These are phyloP conservation scores for Microcyclospora pomicola DNA, from an alignment of 2,329 filamentous ascomycete genomes.

Conservation along the genomic window DNA sequence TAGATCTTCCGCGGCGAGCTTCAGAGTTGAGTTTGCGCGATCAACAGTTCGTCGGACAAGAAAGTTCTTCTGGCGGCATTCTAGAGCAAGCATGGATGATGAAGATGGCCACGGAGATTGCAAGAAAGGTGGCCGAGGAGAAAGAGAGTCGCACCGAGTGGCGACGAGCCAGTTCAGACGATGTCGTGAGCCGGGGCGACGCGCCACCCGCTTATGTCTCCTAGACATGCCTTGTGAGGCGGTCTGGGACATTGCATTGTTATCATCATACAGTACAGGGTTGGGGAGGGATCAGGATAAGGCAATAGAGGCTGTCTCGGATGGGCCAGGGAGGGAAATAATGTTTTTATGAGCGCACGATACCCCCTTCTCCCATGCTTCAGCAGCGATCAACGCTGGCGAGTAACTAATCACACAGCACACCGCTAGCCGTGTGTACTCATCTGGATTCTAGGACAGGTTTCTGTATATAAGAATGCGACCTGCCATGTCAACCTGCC, in stretches of 20 bases:
- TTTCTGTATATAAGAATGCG: too few species aligned
- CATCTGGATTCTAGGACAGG: too few species aligned
- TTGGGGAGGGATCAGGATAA: too few species aligned
- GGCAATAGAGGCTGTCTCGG: too few species aligned
- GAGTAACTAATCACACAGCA: too few species aligned
- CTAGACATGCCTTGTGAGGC: constrained; percentile 2
- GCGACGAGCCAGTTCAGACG: constrained; percentile 7
- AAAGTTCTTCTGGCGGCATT: constrained; percentile 28
- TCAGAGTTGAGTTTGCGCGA: constrained; percentile 14
- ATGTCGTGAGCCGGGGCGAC: constrained; percentile 10
- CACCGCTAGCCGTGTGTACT: too few species aligned
- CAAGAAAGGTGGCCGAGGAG: constrained; percentile 73
- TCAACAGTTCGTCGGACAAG: constrained; percentile 11
- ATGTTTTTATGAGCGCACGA: neutral
- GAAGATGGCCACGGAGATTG: constrained; percentile 90
- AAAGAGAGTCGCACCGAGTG: constrained; percentile 36
- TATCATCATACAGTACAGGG: too few species aligned
- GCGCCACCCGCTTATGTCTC: constrained; percentile 25
- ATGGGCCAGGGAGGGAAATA: too few species aligned
- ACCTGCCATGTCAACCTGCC: too few species aligned
- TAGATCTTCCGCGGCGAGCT: constrained; percentile 6
- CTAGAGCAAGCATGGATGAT: constrained; percentile 75
- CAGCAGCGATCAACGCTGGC: too few species aligned
- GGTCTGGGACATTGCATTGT: too few species aligned
- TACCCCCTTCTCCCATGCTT: neutral